Evolutionary conservation across 2,329 filamentous ascomycete species (phyloP).

Genomic region (Calonectria fujianensis): DNA sequence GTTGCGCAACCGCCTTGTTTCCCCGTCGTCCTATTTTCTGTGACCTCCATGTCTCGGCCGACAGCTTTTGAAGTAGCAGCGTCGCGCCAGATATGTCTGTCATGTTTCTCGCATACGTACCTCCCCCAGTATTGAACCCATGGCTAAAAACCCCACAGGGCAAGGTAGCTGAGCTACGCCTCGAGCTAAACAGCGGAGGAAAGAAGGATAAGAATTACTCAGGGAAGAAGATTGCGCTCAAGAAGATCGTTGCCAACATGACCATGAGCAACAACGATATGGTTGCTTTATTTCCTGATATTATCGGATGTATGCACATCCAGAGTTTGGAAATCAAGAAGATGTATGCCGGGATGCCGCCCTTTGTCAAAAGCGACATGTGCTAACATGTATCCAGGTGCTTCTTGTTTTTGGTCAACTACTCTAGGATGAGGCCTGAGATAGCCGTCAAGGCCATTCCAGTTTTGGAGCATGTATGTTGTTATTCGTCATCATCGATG

Average conservation of each 20-base stretch:
- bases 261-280: conserved; percentile 99
- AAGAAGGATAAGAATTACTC: conserved; percentile 99
- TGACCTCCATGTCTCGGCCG: conserved; percentile 40
- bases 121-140: conserved; percentile 66
- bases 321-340: conserved; percentile 99
- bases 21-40: conserved; percentile 14
- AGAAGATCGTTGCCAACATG: conserved; percentile 99
- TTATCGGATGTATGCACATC: conserved; percentile 96
- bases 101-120: conserved; percentile 74
- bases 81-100: conserved; percentile 51
- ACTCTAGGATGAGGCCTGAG: conserved; percentile 94
- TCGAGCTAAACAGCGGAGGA: conserved; percentile 92
- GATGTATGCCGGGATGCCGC: conserved; percentile 77
- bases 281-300: conserved; percentile 96
- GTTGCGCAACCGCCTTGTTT: conserved; percentile 13
- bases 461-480: conserved; percentile 84
- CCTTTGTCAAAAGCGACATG: background rate
- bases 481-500: conserved; percentile 46
- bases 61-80: conserved; percentile 32
- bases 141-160: conserved; percentile 83
- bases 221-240: conserved; percentile 97
- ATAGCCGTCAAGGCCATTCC: conserved; percentile 95
- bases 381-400: conserved; percentile 78
- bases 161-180: conserved; percentile 97
- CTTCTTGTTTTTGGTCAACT: conserved; percentile 98